A percentile compares a stretch with the other conserved stretches of the same genome.
phyloP scores from a whole-genome alignment of 345 rosid species.

The Populus nigra region DNA sequence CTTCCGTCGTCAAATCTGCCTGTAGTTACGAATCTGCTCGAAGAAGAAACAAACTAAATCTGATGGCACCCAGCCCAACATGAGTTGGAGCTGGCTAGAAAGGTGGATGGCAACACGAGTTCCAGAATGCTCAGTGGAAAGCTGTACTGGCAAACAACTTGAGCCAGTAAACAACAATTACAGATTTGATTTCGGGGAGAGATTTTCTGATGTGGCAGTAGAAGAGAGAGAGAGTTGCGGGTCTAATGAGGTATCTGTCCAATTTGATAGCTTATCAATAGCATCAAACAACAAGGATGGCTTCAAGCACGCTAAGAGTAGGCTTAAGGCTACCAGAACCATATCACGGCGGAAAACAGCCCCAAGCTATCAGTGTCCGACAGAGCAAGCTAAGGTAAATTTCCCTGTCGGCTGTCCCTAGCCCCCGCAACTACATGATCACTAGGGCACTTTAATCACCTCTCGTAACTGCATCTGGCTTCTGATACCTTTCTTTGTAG shows the following conservation, averaged over 20 bases:
- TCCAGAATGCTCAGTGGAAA: slow-evolving; percentile 45
- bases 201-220: slow-evolving; percentile 38
- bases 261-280: slow-evolving; percentile 38
- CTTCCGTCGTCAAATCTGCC: slow-evolving; percentile 5
- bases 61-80: slow-evolving; percentile 41
- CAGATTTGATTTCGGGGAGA: slow-evolving; percentile 23
- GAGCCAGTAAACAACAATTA: slow-evolving; percentile 26
- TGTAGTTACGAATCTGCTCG: slow-evolving; percentile 64
- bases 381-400: slow-evolving; percentile 44
- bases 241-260: slow-evolving; percentile 68
- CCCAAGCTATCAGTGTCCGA: slow-evolving; percentile 46
- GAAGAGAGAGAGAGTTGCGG: slow-evolving; percentile 88
- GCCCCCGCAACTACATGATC: no score
- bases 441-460: no score
- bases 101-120: slow-evolving; percentile 87
- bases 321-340: slow-evolving; percentile 34
- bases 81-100: slow-evolving; percentile 85
- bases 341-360: slow-evolving; percentile 50
- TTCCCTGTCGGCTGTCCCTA: no score
- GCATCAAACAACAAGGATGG: slow-evolving; percentile 22
- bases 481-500: background rate
- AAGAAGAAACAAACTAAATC: slow-evolving; percentile 51
- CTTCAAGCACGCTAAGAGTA: slow-evolving; percentile 27
- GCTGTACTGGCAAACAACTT: slow-evolving; percentile 23
- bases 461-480: background rate